phyloP scores from a whole-genome alignment of 306 rosid species.

The Hippophae rhamnoides region DNA sequence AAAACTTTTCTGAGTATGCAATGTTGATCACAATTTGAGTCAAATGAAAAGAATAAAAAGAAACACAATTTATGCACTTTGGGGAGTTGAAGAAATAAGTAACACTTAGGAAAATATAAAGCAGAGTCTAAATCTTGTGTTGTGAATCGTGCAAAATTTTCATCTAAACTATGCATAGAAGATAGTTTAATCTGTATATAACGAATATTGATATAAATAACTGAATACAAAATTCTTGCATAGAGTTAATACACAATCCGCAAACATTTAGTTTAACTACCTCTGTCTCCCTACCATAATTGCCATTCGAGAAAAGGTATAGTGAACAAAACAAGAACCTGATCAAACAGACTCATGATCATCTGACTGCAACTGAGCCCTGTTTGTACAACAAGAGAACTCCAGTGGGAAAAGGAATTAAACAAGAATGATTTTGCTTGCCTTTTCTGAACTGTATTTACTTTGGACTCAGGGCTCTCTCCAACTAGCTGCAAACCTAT shows the following conservation, averaged over 20 bases:
- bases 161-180: background rate
- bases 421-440: slow-evolving; percentile 8
- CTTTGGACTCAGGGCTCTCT: slow-evolving; percentile 34
- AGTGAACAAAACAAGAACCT: slow-evolving; percentile 25
- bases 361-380: slow-evolving; percentile 33
- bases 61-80: too few relatives aligned
- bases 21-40: too few relatives aligned
- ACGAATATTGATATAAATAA: slow-evolving; percentile 18
- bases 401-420: slow-evolving; percentile 29
- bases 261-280: slow-evolving; percentile 33
- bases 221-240: slow-evolving; percentile 52
- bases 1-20: too few relatives aligned
- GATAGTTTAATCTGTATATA: slow-evolving; percentile 20
- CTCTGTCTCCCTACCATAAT: slow-evolving; percentile 27
- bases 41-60: too few relatives aligned
- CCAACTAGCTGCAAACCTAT: slow-evolving; percentile 14
- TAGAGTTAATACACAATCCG: slow-evolving; percentile 43
- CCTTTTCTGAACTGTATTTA: slow-evolving; percentile 24
- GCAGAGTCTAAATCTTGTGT: too few relatives aligned
- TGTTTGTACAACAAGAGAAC: slow-evolving; percentile 50
- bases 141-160: too few relatives aligned
- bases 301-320: slow-evolving; percentile 29
- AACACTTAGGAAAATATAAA: too few relatives aligned
- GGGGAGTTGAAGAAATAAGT: too few relatives aligned
- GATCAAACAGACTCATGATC: slow-evolving; percentile 15